Conservation (phyloP, 768 basidiomycete genomes). For the Trametes meyenii region DNA sequence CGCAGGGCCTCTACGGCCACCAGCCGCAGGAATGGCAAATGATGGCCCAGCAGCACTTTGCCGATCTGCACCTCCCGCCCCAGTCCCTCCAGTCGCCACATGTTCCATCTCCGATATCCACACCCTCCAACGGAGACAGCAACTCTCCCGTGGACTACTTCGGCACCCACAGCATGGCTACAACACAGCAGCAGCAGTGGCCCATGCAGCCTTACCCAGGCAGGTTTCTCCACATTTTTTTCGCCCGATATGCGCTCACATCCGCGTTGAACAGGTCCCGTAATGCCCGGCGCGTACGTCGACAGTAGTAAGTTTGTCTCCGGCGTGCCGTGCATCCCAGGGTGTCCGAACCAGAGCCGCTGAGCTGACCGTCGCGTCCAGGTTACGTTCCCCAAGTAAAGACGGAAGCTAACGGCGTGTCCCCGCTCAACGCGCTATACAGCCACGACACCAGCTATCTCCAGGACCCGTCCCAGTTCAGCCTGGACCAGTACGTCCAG, state of each 20-base stretch:
- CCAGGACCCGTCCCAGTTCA: constrained; percentile 16
- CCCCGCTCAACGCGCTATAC: constrained; percentile 14
- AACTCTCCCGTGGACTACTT: constrained; percentile 24
- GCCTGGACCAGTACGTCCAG: constrained; percentile 13
- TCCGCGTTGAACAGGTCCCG: not conserved
- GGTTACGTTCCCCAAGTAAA: constrained; percentile 17
- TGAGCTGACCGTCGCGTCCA: constrained; percentile 3
- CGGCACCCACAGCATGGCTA: constrained; percentile 1
- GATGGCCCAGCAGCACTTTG: constrained; percentile 12
- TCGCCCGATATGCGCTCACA: not conserved
- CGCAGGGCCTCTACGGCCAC: constrained; percentile 7
- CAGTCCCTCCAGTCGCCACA: constrained; percentile 11
- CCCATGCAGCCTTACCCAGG: constrained; percentile 13
- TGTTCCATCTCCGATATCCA: constrained; percentile 23
- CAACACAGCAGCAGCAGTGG: constrained; percentile 15
- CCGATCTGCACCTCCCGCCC: constrained; percentile 16
- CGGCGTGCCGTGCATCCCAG: not conserved
- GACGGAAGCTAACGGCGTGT: constrained; percentile 15
- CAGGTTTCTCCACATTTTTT: not conserved
- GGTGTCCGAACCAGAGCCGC: not conserved
- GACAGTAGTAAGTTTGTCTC: constrained; percentile 11
- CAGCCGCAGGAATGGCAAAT: constrained; percentile 11
- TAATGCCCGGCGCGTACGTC: constrained; percentile 15
- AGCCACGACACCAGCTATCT: constrained; percentile 14
- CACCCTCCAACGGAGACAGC: constrained; percentile 14